Conservation (phyloP, 1,139 yeast species). For the Saccharomyces hybrid region DNA sequence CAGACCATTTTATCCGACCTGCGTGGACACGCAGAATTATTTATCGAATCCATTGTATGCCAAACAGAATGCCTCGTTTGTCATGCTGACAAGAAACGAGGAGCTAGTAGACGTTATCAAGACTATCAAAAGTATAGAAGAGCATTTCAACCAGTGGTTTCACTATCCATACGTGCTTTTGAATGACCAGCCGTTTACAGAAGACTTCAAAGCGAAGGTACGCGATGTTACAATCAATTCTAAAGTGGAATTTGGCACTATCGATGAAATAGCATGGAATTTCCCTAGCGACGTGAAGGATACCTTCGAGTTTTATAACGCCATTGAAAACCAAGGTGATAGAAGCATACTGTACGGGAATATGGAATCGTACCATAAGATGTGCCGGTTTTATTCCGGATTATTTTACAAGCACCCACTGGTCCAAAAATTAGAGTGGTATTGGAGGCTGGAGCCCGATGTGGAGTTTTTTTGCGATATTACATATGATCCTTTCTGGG, state of each 20-base stretch:
- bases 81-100: conserved; percentile 70
- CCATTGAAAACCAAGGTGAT: conserved; percentile 62
- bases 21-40: conserved; percentile 35
- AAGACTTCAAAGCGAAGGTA: conserved; percentile 51
- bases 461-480: conserved; percentile 84
- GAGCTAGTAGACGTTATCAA: conserved; percentile 63
- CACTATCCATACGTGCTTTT: conserved; percentile 84
- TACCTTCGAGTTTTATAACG: conserved; percentile 39
- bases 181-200: conserved; percentile 66
- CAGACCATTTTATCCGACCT: conserved; percentile 43
- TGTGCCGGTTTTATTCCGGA: conserved; percentile 73
- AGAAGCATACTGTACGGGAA: conserved; percentile 75
- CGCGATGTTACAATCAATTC: conserved; percentile 45
- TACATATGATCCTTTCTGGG: conserved; percentile 81
- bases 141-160: conserved; percentile 86
- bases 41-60: conserved; percentile 31
- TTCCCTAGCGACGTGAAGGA: conserved; percentile 29
- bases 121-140: conserved; percentile 65
- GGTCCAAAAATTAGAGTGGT: conserved; percentile 67
- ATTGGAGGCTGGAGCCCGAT: conserved; percentile 92
- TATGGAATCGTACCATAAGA: conserved; percentile 60
- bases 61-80: conserved; percentile 68
- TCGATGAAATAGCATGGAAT: conserved; percentile 30
- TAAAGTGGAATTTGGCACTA: conserved; percentile 26
- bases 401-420: conserved; percentile 67